A percentile compares a stretch with the other conserved stretches of the same genome.
These are phyloP conservation scores for Perkinsus marinus DNA, from an alignment of 169 alveolate species.

Conservation along the genomic window DNA sequence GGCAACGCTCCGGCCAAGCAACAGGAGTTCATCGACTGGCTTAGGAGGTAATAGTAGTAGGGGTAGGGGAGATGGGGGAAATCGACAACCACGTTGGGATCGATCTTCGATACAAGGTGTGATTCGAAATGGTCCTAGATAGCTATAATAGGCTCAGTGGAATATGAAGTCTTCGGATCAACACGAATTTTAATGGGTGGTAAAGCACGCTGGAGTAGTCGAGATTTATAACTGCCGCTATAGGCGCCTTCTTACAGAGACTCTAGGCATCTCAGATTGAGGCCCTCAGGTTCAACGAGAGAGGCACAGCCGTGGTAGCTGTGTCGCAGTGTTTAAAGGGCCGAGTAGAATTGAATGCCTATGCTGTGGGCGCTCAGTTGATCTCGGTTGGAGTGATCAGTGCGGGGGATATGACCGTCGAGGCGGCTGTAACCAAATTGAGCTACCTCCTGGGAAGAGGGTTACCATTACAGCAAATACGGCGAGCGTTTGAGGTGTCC, in stretches of 20 bases:
- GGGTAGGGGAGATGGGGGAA: no score
- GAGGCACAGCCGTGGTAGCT: conserved; percentile 34
- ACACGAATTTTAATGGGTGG: no score
- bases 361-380: background rate
- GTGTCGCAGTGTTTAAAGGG: conserved; percentile 33
- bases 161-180: no score
- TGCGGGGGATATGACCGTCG: background rate
- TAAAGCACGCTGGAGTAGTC: no score
- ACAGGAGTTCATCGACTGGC: background rate
- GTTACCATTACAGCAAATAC: background rate
- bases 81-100: no score
- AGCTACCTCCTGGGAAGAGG: conserved; percentile 4
- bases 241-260: no score
- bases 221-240: no score
- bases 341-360: background rate
- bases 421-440: background rate
- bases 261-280: background rate
- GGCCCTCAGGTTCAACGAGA: conserved; percentile 5
- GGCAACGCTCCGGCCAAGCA: conserved; percentile 1
- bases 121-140: no score
- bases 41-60: background rate
- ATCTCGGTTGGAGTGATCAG: background rate
- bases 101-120: no score
- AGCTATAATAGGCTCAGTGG: no score
- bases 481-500: background rate